Base-by-base conservation (phyloP, 2,329 filamentous ascomycete genomes). In the Alternaria sp. region DNA sequence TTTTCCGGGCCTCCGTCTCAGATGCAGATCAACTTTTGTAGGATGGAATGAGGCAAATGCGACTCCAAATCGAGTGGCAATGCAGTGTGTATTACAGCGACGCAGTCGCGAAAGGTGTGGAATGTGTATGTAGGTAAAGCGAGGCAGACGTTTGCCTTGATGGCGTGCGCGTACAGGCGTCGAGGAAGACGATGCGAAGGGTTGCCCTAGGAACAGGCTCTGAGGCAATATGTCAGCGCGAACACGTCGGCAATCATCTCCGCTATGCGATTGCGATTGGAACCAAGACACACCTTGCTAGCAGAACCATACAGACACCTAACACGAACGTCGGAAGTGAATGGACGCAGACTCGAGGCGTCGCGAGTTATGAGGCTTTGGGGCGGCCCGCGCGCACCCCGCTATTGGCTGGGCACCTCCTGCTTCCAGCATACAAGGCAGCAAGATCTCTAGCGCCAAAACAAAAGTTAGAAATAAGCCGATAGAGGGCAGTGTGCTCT, bases 131-230 rank as follows among this genome's bases (percentile, higher is more conserved):
- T 52, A 54, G 30, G 43, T 52, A 42, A 49, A 36, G 47, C n/a
- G 57, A 69, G 65, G 68, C 66, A 60, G 64, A 64, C 47, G 65
- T 66, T 65, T 67, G 67, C 61, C 63, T 69, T 57, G 51, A 54
- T 44, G 43, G 43, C 41, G 36, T 44, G 43, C 46, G 60, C 51
- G 64, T 48, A 41, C 16, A 34, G 47, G 42, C n/a, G 41, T 42
- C 53, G 51, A 62, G 51, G 54, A 16, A 52, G 54, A 57, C 41
- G 63, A 63, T 42, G 57, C 59, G 63, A 46, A 70, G 67, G 64
- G 70, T 71, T 71, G 68, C 65, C 62, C 60, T 51, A 59, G 64
- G 60, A 67, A 71, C 70, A 61, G 61, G 51, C 52, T 62, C 59
- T 57, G 48, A 30, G 55, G 42, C 51, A 49, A 64, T 64, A 66